A percentile compares a stretch with the other conserved stretches of the same genome.
phyloP scores from a whole-genome alignment of 139 green algal genomes.

The Pycnococcus provasolii region DNA sequence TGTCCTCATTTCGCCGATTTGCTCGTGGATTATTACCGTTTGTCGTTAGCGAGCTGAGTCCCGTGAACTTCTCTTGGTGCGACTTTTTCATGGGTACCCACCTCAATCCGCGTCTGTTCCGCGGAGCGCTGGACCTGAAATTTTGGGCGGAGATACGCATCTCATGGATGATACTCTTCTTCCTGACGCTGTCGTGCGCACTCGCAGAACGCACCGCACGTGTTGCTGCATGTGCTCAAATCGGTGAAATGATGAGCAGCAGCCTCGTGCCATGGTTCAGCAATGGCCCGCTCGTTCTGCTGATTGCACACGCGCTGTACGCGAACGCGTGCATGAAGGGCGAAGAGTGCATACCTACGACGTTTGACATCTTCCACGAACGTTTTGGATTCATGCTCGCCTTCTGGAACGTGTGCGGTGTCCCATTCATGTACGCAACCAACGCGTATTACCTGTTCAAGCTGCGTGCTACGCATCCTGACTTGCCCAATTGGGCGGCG shows the following conservation, averaged over 20 bases:
- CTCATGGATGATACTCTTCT: constrained; percentile 6
- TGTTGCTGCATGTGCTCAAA: not conserved
- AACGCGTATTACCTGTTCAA: constrained; percentile 1
- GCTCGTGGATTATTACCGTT: too few relatives aligned
- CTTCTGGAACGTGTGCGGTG: constrained; percentile 17
- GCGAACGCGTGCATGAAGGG: constrained; percentile 14
- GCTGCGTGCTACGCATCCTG: not conserved
- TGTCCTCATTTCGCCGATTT: too few relatives aligned
- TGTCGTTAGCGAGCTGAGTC: too few relatives aligned
- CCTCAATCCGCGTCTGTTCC: not conserved
- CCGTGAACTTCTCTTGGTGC: not conserved
- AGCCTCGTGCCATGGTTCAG: not conserved
- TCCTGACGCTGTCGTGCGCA: constrained; percentile 3
- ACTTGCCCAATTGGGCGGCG: not conserved
- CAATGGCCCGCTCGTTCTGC: constrained; percentile 4
- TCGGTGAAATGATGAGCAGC: not conserved
- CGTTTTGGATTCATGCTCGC: constrained; percentile 9
- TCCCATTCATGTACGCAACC: constrained; percentile 4
- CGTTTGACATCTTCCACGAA: constrained; percentile 12
- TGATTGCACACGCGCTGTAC: constrained; percentile 16
- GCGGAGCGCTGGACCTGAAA: constrained; percentile 8
- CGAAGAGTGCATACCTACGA: constrained; percentile 12
- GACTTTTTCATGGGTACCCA: not conserved
- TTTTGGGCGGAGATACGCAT: constrained; percentile 1
- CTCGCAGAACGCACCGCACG: not conserved